Conservation (phyloP, 2,329 filamentous ascomycete species). For the Cytospora piceae region DNA sequence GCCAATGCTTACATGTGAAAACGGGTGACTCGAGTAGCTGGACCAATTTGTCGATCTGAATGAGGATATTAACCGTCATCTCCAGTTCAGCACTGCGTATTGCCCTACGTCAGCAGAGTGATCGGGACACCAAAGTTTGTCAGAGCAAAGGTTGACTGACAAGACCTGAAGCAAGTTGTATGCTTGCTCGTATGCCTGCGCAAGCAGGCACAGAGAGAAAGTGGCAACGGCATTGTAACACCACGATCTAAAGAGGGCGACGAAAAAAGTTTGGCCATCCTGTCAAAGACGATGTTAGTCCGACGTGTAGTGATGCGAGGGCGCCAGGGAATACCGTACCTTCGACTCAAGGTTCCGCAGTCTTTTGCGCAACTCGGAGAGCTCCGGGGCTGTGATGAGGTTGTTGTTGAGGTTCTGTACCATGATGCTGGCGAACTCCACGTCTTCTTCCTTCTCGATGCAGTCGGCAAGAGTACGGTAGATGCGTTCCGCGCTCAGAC, state of each 20-base stretch:
- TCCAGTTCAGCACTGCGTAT: constrained; percentile 81
- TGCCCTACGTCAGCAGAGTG: constrained; percentile 33
- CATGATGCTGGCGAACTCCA: constrained; percentile 99
- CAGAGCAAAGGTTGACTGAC: constrained; percentile 46
- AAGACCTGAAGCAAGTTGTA: constrained; percentile 96
- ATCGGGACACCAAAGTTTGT: background rate
- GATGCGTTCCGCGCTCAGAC: constrained; percentile 90
- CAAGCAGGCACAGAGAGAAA: constrained; percentile 91
- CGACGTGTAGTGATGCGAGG: background rate
- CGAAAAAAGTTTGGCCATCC: constrained; percentile 96
- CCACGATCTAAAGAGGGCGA: constrained; percentile 93
- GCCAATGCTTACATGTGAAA: constrained; percentile 78
- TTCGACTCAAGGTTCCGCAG: constrained; percentile 88
- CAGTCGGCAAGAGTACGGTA: constrained; percentile 95
- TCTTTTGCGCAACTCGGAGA: constrained; percentile 87
- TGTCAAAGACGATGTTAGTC: constrained; percentile 38
- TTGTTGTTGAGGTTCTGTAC: constrained; percentile 99
- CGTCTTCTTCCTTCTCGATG: constrained; percentile 95
- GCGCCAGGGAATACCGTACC: constrained; percentile 45
- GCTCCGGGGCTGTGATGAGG: constrained; percentile 92
- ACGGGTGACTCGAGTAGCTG: constrained; percentile 96
- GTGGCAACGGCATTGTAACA: constrained; percentile 98
- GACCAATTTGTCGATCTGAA: constrained; percentile 97
- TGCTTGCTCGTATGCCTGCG: constrained; percentile 96
- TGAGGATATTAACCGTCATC: constrained; percentile 98